A percentile compares a stretch with the other conserved stretches of the same genome.
These are phyloP conservation scores for Uromyces viciae-fabae DNA, from an alignment of 1,284 basidiomycete species.

Conservation along the genomic window DNA sequence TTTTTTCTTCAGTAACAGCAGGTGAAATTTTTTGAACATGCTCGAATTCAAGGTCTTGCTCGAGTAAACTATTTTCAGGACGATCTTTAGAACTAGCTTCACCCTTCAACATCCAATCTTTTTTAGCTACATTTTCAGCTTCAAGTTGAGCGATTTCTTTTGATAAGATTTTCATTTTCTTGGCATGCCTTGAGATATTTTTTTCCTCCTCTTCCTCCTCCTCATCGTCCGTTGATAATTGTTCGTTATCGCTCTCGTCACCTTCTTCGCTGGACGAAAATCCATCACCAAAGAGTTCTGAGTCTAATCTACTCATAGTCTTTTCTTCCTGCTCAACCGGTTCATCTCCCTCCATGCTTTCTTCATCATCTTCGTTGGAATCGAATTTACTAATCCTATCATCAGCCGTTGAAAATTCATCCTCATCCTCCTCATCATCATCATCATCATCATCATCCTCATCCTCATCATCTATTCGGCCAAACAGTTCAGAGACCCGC, in stretches of 20 bases:
- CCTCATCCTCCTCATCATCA: slow-evolving; percentile 57
- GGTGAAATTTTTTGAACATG: slow-evolving; percentile 79
- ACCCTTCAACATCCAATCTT: slow-evolving; percentile 89
- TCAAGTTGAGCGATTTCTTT: slow-evolving; percentile 61
- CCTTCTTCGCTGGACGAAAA: slow-evolving; percentile 58
- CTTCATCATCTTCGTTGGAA: slow-evolving; percentile 19
- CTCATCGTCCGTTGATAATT: slow-evolving; percentile 45
- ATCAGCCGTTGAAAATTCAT: slow-evolving; percentile 54
- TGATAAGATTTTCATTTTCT: slow-evolving; percentile 58
- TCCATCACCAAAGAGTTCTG: slow-evolving; percentile 61
- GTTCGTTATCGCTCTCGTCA: slow-evolving; percentile 49
- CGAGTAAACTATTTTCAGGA: slow-evolving; percentile 85
- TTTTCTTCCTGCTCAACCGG: slow-evolving; percentile 49
- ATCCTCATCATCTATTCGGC: slow-evolving; percentile 18
- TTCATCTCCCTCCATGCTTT: slow-evolving; percentile 48
- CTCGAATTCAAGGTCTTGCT: slow-evolving; percentile 94
- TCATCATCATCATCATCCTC: slow-evolving; percentile 57
- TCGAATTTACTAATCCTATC: slow-evolving; percentile 26
- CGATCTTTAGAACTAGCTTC: slow-evolving; percentile 77
- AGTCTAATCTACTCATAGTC: slow-evolving; percentile 59
- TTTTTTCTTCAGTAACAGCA: slow-evolving; percentile 81
- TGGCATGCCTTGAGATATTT: slow-evolving; percentile 59
- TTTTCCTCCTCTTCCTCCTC: too few species aligned
- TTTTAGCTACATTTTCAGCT: slow-evolving; percentile 60
- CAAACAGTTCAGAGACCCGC: slow-evolving; percentile 13